phyloP scores from a whole-genome alignment of 1,284 basidiomycete genomes.

The Irpex sp. region DNA sequence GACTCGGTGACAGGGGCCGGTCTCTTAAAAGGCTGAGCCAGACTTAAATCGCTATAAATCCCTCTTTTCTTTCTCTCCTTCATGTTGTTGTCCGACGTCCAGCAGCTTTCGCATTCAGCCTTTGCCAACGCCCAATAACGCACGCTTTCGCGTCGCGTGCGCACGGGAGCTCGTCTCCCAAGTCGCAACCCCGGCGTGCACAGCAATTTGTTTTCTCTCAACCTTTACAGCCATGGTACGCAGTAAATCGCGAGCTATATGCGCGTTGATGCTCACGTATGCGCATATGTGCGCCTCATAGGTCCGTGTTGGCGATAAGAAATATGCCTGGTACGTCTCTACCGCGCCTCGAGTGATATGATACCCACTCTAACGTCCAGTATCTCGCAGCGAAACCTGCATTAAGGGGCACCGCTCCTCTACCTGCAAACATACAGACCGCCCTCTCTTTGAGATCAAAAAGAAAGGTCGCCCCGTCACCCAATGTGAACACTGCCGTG shows the following conservation, averaged over 20 bases:
- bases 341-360: no score
- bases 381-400: conserved; percentile 57
- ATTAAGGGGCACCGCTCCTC: conserved; percentile 79
- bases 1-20: conserved; percentile 7
- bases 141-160: conserved; percentile 29
- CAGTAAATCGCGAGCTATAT: neutral
- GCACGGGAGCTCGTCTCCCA: conserved; percentile 18
- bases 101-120: conserved; percentile 18
- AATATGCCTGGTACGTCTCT: conserved; percentile 68
- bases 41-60: neutral
- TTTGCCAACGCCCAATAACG: conserved; percentile 26
- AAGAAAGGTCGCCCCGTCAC: conserved; percentile 75
- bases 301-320: conserved; percentile 79
- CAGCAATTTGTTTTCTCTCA: conserved; percentile 4
- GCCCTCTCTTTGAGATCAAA: conserved; percentile 73
- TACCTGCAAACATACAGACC: conserved; percentile 69
- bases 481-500: conserved; percentile 71
- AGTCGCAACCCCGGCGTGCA: conserved; percentile 23
- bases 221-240: conserved; percentile 19
- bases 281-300: conserved; percentile 22
- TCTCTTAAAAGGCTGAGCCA: conserved; percentile 8
- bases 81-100: conserved; percentile 8
- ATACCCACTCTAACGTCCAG: neutral
- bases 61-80: conserved; percentile 3
- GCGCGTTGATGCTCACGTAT: neutral